phyloP scores from a whole-genome alignment of 352 stramenopile species.

The Phytophthora megakarya region DNA sequence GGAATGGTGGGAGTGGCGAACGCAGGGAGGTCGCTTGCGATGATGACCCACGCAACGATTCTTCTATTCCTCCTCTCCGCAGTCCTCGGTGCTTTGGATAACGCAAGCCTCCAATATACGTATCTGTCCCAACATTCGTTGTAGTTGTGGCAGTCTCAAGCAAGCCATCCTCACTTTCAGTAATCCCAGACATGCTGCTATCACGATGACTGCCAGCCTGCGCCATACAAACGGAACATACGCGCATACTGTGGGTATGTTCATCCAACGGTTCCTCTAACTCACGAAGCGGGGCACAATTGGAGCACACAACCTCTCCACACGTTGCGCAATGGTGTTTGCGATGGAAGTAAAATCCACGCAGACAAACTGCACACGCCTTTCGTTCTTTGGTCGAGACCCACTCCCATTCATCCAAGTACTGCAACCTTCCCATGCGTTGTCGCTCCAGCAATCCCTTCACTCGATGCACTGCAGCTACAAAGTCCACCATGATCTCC shows the following conservation, averaged over 20 bases:
- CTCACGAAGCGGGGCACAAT: conserved; percentile 70
- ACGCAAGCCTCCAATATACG: conserved; percentile 43
- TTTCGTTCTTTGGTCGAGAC: conserved; percentile 72
- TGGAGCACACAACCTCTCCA: conserved; percentile 79
- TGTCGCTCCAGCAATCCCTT: conserved; percentile 72
- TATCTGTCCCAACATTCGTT: conserved; percentile 58
- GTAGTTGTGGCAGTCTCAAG: conserved; percentile 35
- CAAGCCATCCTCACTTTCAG: conserved; percentile 29
- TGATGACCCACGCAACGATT: conserved; percentile 16
- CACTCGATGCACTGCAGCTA: conserved; percentile 57
- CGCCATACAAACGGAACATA: conserved; percentile 74
- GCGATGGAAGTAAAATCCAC: conserved; percentile 78
- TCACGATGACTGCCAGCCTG: conserved; percentile 40
- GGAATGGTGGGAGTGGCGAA: conserved; percentile 32
- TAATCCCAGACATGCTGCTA: conserved; percentile 35
- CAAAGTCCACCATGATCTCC: conserved; percentile 71
- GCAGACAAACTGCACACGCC: conserved; percentile 78
- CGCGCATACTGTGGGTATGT: conserved; percentile 57
- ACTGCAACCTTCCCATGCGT: conserved; percentile 74
- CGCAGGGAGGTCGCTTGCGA: conserved; percentile 10
- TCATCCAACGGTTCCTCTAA: conserved; percentile 70
- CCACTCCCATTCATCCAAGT: conserved; percentile 83
- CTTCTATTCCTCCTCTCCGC: conserved; percentile 22
- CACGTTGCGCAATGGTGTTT: conserved; percentile 81
- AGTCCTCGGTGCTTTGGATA: conserved; percentile 39